Evolutionary conservation across 345 rosid genomes (phyloP).

Genomic region (Dipteronia dyeriana): DNA sequence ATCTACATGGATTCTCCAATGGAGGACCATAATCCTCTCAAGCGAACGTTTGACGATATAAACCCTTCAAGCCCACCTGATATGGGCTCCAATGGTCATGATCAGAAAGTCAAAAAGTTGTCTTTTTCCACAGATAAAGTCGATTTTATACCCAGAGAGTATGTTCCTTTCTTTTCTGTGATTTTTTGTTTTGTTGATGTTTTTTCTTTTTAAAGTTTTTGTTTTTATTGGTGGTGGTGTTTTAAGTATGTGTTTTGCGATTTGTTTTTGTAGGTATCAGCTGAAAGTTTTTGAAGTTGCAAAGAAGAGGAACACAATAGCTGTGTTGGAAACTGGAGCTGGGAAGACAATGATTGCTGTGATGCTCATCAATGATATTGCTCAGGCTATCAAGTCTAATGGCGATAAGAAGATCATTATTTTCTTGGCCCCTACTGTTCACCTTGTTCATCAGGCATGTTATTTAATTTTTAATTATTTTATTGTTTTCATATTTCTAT

Average conservation of each 20-base stretch:
- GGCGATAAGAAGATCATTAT: slow-evolving; percentile 49
- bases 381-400: slow-evolving; percentile 33
- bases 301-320: slow-evolving; percentile 66
- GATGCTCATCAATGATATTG: slow-evolving; percentile 59
- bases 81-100: slow-evolving; percentile 10
- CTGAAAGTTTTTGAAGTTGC: slow-evolving; percentile 65
- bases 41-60: slow-evolving; percentile 51
- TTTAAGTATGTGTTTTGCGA: neutral
- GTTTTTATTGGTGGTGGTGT: neutral
- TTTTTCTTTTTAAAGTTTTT: slow-evolving; percentile 7
- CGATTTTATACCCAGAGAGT: slow-evolving; percentile 51
- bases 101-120: slow-evolving; percentile 2
- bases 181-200: slow-evolving; percentile 4
- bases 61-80: slow-evolving; percentile 27
- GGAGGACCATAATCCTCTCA: slow-evolving; percentile 31
- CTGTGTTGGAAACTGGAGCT: slow-evolving; percentile 65
- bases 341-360: slow-evolving; percentile 72
- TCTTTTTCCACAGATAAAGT: slow-evolving; percentile 2
- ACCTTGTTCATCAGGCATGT: slow-evolving; percentile 74
- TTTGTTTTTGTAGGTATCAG: slow-evolving; percentile 51
- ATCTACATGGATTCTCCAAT: slow-evolving; percentile 29
- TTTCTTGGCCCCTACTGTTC: slow-evolving; percentile 83
- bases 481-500: neutral
- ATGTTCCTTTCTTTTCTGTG: slow-evolving; percentile 8
- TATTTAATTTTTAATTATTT: neutral